A percentile compares a stretch with the other conserved stretches of the same genome.
These are phyloP conservation scores for Mesotaenium endlicherianum DNA, from an alignment of 139 green algal genomes.

Conservation along the genomic window DNA sequence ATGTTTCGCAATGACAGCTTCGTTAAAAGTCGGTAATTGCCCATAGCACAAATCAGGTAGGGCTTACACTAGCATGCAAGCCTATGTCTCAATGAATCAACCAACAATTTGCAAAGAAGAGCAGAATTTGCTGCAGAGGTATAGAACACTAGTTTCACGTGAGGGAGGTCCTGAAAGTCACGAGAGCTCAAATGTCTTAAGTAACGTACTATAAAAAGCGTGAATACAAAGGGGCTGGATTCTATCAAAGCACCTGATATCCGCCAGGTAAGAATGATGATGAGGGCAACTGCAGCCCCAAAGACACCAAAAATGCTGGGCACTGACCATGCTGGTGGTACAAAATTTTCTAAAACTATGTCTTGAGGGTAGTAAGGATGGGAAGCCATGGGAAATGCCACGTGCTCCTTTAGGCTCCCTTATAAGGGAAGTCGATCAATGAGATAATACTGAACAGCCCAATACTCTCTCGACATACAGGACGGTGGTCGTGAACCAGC, in stretches of 20 bases:
- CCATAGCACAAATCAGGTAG: no score
- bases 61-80: not conserved
- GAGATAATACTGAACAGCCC: no score
- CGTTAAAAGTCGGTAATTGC: no score
- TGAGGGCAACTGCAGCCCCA: constrained; percentile 49
- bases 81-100: not conserved
- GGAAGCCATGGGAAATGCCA: not conserved
- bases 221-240: not conserved
- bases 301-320: constrained; percentile 73
- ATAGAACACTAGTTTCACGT: not conserved
- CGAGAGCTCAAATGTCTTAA: not conserved
- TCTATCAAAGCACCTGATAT: not conserved
- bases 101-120: not conserved
- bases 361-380: constrained; percentile 76
- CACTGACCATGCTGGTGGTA: constrained; percentile 59
- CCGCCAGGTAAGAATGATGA: constrained; percentile 30
- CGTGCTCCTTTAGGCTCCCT: no score
- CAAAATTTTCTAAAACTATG: constrained; percentile 64
- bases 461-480: no score
- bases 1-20: no score
- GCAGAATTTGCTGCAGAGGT: not conserved
- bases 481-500: no score
- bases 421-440: no score
- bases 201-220: not conserved
- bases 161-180: not conserved